Evolutionary conservation across 208 protist genomes (phyloP).

Genomic region (Trypanosomatidae sp.): DNA sequence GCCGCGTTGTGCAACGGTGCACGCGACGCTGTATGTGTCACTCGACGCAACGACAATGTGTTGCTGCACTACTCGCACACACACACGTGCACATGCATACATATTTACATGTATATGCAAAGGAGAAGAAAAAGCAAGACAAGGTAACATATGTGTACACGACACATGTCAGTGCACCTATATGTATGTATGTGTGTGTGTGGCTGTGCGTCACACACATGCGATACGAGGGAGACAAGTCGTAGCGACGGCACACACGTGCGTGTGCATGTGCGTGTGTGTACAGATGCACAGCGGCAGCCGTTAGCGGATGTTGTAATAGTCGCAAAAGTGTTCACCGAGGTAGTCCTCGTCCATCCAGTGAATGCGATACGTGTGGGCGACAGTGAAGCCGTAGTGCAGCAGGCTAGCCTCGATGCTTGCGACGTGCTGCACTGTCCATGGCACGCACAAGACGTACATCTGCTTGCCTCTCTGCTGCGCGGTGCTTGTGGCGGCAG

Average conservation of each 20-base stretch:
- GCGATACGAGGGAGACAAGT: no score
- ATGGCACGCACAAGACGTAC: slow-evolving; percentile 63
- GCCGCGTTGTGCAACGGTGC: no score
- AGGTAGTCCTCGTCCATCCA: slow-evolving; percentile 73
- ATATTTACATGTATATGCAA: no score
- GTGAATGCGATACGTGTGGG: slow-evolving; percentile 44
- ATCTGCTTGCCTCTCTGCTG: neutral
- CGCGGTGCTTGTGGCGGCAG: neutral
- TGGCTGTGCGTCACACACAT: no score
- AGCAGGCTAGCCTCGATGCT: slow-evolving; percentile 80
- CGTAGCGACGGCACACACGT: neutral
- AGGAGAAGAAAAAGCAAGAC: no score
- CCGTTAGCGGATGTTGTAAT: slow-evolving; percentile 21
- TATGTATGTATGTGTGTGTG: neutral
- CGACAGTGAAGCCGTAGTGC: slow-evolving; percentile 66
- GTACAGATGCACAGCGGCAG: neutral
- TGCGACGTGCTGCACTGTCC: slow-evolving; percentile 80
- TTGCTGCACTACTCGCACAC: no score
- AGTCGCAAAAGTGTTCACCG: slow-evolving; percentile 65
- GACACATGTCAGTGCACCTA: neutral
- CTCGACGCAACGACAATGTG: no score
- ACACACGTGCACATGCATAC: no score
- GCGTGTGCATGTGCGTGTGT: neutral
- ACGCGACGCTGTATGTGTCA: no score
- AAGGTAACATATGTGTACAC: neutral